A percentile compares a stretch with the other conserved stretches of the same genome.
Conservation (phyloP, 2,329 filamentous ascomycete genomes). For the Beauveria sp. region DNA sequence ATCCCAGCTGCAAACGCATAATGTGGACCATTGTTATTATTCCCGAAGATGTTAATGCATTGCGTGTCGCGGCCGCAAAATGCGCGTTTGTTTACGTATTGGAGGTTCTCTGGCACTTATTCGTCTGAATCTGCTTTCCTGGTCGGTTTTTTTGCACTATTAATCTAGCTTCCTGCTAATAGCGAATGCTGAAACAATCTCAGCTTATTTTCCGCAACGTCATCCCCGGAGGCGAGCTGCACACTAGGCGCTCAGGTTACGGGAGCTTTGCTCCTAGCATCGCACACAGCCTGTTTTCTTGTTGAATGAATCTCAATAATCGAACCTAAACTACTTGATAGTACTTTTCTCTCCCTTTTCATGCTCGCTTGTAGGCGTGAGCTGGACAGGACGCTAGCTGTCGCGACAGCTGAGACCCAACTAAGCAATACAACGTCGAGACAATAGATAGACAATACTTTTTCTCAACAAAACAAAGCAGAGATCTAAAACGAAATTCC, state of each 20-base stretch:
- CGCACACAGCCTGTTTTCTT: no score
- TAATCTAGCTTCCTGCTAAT: background rate
- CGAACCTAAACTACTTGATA: no score
- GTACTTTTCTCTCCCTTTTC: no score
- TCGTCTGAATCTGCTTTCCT: background rate
- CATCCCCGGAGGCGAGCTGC: background rate
- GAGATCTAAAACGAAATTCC: no score
- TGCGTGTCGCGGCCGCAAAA: background rate
- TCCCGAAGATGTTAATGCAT: background rate
- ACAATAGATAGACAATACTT: no score
- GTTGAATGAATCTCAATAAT: no score
- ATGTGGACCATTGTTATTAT: conserved; percentile 10
- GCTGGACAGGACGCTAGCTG: no score
- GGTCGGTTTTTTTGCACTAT: background rate
- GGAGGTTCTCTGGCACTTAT: background rate
- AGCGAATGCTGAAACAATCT: background rate
- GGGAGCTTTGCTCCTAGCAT: no score
- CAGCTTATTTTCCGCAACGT: background rate
- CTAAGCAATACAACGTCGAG: no score
- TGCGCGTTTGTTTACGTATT: background rate
- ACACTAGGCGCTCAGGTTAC: background rate
- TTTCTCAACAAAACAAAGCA: no score
- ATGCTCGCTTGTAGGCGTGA: no score
- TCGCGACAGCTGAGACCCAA: no score
- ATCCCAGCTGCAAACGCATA: background rate